Base-by-base conservation (phyloP, 129 eudicot genomes). In the Tagetes erecta region DNA sequence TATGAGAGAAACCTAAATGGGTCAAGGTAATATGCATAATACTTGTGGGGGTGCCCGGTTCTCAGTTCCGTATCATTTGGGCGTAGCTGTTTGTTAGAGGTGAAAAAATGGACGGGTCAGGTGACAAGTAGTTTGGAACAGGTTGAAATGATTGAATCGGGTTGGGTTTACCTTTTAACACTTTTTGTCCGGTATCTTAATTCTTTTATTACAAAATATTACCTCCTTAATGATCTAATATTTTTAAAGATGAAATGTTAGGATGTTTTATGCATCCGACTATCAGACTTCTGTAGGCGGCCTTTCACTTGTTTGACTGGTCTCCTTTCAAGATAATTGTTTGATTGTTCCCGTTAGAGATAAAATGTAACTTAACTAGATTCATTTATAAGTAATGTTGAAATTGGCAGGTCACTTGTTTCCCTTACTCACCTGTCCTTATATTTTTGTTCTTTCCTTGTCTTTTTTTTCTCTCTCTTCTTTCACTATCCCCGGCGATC, bases 1-100 rank as follows among this genome's bases (percentile, higher is more conserved):
- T 90, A 83, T 77, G 98, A 94, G 83, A 88, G 96, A 82, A 94
- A 94, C 84, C 80, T 94, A 80, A 94, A 90, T 47, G 98, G 97
- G 65, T 78, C 89, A 67, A 94, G 98, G 98, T 94, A 86, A 42
- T 57, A 10, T 53, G 20, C 40, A 42, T 37, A 60, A 33, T 35
- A 13, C 44, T 11, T 0, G 3, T 44, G 52, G 40, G 14, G 56
- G 20, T 67, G 38, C 45, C 14, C 30, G 35, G 39, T 42, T 8
- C 64, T 58, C 64, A 58, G 38, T 58, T 58, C 31, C 33, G 39
- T 8, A 58, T 58, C 64, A 58, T 58, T n/a, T 31, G 64, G 64
- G 64, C 64, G 33, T 58, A 58, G 13, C 64, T 58, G 37, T 56
- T 6, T 56, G 63, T 58, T 58, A 33, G 6, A 66, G 51, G 52